Base-by-base conservation (phyloP, 768 basidiomycete genomes). In the Leucocoprinus sp. region DNA sequence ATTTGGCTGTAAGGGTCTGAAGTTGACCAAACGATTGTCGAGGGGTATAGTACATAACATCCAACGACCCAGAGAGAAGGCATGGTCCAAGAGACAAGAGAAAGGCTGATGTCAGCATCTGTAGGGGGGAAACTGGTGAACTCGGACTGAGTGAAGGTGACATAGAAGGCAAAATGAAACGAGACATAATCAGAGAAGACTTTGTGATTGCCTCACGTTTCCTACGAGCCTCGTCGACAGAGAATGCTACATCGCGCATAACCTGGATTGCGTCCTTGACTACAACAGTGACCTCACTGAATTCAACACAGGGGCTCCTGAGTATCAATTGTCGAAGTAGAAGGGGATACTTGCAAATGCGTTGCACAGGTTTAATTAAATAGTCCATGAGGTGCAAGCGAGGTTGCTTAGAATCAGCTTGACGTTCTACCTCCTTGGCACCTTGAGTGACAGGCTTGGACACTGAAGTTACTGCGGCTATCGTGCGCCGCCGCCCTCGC, bases 291-390 rank as follows among this genome's bases (percentile, higher is more conserved):
- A 69, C 62, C 50, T 70, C 69, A 9, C 61, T 60, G 54, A 29
- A 40, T 22, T 21, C 53, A 45, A 36, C 40, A 28, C 27, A 48
- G 8, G 39, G 18, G 17, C 27, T 47, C 52, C 24, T 45, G 56
- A 21, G 57, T 40, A 63, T 61, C 27, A 96, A 73, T 54, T 86
- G 81, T 47, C 81, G 82, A 36, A 99, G 76, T 7, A 99, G 73
- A 41, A 98, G 74, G 14, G 93, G 91, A 58, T 99, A 99, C 54
- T 84, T 88, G 75, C 93, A 97, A 40, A 99, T 84, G 41, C 93
- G 72, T 63, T 99, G 95, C 12, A 97, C 76, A n/a, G 95, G 95
- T 63, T 92, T 92, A 66, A 99, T 97, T 66, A 97, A 74, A 59
- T 93, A 93, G 65, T 98, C 95, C 53, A 78, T 66, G 61, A 87